These are phyloP conservation scores for Trichophyton schoenleinii DNA, from an alignment of 2,329 filamentous ascomycete species.

Conservation along the genomic window DNA sequence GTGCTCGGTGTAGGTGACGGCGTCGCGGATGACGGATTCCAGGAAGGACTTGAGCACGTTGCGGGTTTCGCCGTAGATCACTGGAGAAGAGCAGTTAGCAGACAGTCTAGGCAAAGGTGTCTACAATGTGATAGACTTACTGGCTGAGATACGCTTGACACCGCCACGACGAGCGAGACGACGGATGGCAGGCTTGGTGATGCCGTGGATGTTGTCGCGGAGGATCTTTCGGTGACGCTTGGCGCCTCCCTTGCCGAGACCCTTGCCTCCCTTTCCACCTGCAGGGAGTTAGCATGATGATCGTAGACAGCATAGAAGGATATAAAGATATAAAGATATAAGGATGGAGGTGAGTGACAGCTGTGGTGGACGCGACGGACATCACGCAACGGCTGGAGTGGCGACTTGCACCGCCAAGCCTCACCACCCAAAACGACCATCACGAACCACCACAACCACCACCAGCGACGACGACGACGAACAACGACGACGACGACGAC, in stretches of 20 bases:
- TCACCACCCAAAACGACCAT: neutral
- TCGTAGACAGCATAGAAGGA: neutral
- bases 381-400: neutral
- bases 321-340: neutral
- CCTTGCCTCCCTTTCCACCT: conserved; percentile 95
- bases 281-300: conserved; percentile 78
- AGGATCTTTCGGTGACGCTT: conserved; percentile 99
- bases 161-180: conserved; percentile 98
- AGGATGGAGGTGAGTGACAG: neutral
- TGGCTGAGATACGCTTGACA: conserved; percentile 99
- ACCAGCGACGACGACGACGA: neutral
- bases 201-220: conserved; percentile 98
- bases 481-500: neutral
- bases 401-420: neutral
- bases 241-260: conserved; percentile 93
- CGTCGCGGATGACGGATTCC: conserved; percentile 66
- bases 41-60: conserved; percentile 76
- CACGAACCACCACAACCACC: neutral
- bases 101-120: too few species aligned
- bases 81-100: conserved; percentile 21
- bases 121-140: conserved; percentile 38
- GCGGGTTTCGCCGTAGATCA: conserved; percentile 76
- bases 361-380: neutral
- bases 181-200: conserved; percentile 95
- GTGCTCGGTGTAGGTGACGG: conserved; percentile 72